Base-by-base conservation (phyloP, 345 rosid species). In the Acer saccharum region DNA sequence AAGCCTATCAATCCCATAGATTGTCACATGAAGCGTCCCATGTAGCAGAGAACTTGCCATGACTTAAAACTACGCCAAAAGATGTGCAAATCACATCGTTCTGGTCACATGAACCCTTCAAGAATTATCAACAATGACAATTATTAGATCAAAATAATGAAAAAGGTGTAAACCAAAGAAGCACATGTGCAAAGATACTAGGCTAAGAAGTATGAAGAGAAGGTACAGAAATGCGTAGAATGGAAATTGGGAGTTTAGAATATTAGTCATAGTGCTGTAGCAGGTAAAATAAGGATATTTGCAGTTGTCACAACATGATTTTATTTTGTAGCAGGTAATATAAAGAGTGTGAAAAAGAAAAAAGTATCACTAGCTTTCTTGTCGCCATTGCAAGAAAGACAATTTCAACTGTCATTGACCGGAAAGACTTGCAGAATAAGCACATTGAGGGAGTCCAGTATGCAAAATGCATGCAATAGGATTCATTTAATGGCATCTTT, bases 21-120 rank as follows among this genome's bases (percentile, higher is more conserved):
- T 82, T 3, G 85, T 84, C 72, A 83, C 84, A 69, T 84, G 87
- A 55, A 89, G 87, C 10, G 81, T 83, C 54, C 89, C 93, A 54
- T 87, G 93, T 27, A 89, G 82, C 76, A 80, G 81, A 76, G 81
- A 57, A 35, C 20, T 69, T 41, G 69, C 80, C 85, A 83, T 86
- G 6, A 11, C 55, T 74, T 43, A 14, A 14, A 64, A 39, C 77
- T 48, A 78, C 69, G 20, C 44, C 39, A 50, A 39, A 21, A 16
- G 3, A 27, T 64, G 16, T 35, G 29, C 39, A 25, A 63, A 46
- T 46, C 50, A 46, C 14, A 10, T 10, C 13, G 14, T 11, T 2
- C 50, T 11, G 39, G 27, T 63, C n/a, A 25, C 10, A 25, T 23
- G 7, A 63, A 63, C 35, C 50, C 50, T 46, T 23, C 32, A 25